phyloP scores from a whole-genome alignment of 331 rosid species.

The Malus hybrid region DNA sequence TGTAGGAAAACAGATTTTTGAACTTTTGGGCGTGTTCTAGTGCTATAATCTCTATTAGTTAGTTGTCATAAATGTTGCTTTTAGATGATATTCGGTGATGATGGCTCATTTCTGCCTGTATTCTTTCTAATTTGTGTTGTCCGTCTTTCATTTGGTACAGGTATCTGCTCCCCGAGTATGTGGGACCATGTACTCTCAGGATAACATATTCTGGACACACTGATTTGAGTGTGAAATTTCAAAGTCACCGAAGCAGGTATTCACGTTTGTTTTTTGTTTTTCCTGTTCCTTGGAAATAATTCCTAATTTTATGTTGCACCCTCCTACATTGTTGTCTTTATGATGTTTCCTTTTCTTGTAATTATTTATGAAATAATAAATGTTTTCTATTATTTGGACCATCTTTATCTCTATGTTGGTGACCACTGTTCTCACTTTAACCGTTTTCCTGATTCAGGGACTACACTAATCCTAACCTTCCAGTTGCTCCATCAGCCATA shows the following conservation, averaged over 20 bases:
- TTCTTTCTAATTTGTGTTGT: constrained; percentile 2
- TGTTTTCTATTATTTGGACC: not conserved
- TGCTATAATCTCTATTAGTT: not conserved
- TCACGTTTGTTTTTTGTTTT: not conserved
- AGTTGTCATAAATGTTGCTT: not conserved
- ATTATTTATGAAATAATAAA: not conserved
- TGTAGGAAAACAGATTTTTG: not conserved
- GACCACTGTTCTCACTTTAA: not conserved
- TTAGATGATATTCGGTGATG: not conserved
- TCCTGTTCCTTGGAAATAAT: not conserved
- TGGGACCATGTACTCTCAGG: constrained; percentile 87
- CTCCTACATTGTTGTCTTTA: not conserved
- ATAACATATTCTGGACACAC: constrained; percentile 96
- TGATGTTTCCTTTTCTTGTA: not conserved
- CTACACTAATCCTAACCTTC: constrained; percentile 97
- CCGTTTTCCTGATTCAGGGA: constrained; percentile 57
- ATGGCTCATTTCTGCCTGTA: constrained; percentile 3
- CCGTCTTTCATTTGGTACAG: constrained; percentile 28
- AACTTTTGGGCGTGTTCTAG: not conserved
- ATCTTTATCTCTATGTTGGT: not conserved
- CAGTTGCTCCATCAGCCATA: constrained; percentile 96
- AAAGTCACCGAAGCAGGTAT: constrained; percentile 98
- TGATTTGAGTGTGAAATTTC: constrained; percentile 96
- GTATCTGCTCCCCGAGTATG: constrained; percentile 77
- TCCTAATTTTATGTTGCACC: not conserved